phyloP scores from a whole-genome alignment of 225 moss, liverwort and hornwort genomes.

The Antitrichia curtipendula region DNA sequence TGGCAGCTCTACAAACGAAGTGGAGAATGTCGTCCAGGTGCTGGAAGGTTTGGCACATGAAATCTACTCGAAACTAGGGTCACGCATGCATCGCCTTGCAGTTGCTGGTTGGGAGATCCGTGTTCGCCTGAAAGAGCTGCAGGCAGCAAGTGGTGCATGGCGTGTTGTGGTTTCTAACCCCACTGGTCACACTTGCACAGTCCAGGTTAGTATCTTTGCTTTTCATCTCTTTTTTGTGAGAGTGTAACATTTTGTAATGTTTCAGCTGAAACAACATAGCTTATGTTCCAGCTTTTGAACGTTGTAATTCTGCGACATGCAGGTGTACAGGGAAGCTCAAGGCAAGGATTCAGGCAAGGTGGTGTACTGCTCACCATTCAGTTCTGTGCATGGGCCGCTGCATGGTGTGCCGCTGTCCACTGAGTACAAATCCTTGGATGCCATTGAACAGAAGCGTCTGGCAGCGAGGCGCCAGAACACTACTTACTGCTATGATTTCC shows the following conservation, averaged over 20 bases:
- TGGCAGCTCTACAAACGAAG: constrained; percentile 15
- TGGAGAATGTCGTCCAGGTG: constrained; percentile 37
- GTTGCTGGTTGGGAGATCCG: constrained; percentile 93
- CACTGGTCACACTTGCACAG: constrained; percentile 81
- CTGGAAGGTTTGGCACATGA: constrained; percentile 48
- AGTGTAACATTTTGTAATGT: neutral
- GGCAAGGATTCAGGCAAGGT: constrained; percentile 49
- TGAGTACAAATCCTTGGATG: constrained; percentile 72
- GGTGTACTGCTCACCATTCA: constrained; percentile 75
- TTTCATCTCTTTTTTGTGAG: neutral
- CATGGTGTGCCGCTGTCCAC: constrained; percentile 64
- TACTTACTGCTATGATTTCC: constrained; percentile 92
- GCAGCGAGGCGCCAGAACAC: constrained; percentile 77
- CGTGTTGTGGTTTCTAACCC: constrained; percentile 79
- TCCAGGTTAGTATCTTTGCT: constrained; percentile 33
- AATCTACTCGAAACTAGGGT: constrained; percentile 64
- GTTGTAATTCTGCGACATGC: neutral
- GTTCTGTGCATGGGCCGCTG: constrained; percentile 35
- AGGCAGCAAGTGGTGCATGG: constrained; percentile 76
- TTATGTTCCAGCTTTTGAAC: neutral
- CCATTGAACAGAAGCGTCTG: constrained; percentile 70
- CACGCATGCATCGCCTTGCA: constrained; percentile 88
- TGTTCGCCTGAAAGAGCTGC: constrained; percentile 64
- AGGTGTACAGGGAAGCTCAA: constrained; percentile 91
- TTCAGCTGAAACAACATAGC: neutral